A percentile compares a stretch with the other conserved stretches of the same genome.
These are phyloP conservation scores for Cercospora brassicicola DNA, from an alignment of 2,329 filamentous ascomycete species.

Conservation along the genomic window DNA sequence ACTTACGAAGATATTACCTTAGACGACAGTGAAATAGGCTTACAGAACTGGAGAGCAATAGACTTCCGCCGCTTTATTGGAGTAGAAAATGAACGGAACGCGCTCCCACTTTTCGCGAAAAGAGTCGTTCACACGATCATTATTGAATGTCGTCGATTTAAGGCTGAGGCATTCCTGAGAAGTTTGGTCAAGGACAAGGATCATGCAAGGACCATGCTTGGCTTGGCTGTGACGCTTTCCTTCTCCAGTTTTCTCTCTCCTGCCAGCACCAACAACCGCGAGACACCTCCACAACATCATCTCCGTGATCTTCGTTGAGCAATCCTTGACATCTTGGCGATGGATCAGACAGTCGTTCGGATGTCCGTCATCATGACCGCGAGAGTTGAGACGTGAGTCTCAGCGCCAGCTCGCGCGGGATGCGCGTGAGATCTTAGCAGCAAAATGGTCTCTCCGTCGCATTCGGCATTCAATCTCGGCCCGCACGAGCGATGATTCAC, in stretches of 20 bases:
- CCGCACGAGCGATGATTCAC: neutral
- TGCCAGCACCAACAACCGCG: neutral
- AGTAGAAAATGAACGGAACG: neutral
- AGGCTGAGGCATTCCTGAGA: neutral
- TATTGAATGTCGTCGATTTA: neutral
- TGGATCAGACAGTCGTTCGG: neutral
- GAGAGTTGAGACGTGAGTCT: neutral
- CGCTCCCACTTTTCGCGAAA: neutral
- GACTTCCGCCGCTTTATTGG: neutral
- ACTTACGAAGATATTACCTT: constrained; percentile 32
- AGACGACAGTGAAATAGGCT: constrained; percentile 9
- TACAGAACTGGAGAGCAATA: neutral
- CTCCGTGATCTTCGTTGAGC: neutral
- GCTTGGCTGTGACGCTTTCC: neutral
- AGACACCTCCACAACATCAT: neutral
- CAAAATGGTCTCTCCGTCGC: neutral
- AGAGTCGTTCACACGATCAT: neutral
- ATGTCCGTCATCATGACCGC: neutral
- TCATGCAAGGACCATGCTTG: neutral
- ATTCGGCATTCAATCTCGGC: neutral
- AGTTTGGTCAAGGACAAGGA: neutral
- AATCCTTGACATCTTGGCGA: neutral
- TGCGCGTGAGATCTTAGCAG: neutral
- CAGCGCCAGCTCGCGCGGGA: neutral
- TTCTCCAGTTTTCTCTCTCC: neutral